Evolutionary conservation across 805 yeast genomes (phyloP).

Genomic region (Lipomyces starkeyi): DNA sequence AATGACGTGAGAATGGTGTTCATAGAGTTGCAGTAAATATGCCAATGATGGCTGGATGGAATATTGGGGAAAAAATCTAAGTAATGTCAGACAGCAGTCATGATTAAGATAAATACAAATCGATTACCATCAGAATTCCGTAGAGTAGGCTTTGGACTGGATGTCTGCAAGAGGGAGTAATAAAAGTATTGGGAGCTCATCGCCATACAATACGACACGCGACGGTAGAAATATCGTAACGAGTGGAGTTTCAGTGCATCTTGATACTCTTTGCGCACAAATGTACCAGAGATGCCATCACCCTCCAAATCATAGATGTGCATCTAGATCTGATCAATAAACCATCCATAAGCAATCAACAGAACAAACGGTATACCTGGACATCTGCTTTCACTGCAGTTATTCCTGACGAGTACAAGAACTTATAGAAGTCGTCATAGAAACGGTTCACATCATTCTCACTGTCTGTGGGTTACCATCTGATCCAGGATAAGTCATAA

Average conservation of each 20-base stretch:
- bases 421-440: slow-evolving; percentile 42
- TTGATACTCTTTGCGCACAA: slow-evolving; percentile 38
- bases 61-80: slow-evolving; percentile 44
- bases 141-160: slow-evolving; percentile 39
- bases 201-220: slow-evolving; percentile 44
- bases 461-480: slow-evolving; percentile 9
- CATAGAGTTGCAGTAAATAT: slow-evolving; percentile 42
- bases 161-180: slow-evolving; percentile 24
- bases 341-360: not conserved
- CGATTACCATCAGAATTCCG: slow-evolving; percentile 41
- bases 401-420: slow-evolving; percentile 39
- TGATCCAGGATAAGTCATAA: not conserved
- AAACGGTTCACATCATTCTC: slow-evolving; percentile 36
- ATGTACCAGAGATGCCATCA: slow-evolving; percentile 34
- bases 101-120: not conserved
- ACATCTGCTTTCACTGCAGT: slow-evolving; percentile 44
- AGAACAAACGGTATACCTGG: slow-evolving; percentile 28
- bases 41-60: slow-evolving; percentile 43
- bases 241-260: slow-evolving; percentile 40
- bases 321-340: slow-evolving; percentile 20
- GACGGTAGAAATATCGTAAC: slow-evolving; percentile 36
- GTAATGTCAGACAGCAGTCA: not conserved
- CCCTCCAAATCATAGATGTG: slow-evolving; percentile 40
- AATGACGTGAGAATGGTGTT: slow-evolving; percentile 40
- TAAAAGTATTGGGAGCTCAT: slow-evolving; percentile 41